phyloP scores from a whole-genome alignment of 352 stramenopile genomes.

The Pseudoperonospora humuli region DNA sequence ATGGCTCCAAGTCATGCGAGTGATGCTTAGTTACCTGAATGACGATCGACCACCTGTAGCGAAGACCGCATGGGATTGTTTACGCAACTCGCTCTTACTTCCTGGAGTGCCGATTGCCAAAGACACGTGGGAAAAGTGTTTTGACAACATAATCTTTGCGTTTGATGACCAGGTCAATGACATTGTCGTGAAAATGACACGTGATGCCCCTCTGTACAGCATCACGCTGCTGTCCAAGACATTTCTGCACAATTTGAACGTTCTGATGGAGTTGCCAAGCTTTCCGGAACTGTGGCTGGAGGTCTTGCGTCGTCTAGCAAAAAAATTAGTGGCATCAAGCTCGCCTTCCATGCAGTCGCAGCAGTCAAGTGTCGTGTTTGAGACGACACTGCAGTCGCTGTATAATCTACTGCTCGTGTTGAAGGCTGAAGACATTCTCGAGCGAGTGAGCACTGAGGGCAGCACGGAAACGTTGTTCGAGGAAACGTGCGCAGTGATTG shows the following conservation, averaged over 20 bases:
- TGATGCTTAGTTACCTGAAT: conserved; percentile 80
- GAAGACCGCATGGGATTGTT: conserved; percentile 78
- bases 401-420: conserved; percentile 82
- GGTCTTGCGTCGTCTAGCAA: conserved; percentile 60
- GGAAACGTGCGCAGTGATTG: conserved; percentile 63
- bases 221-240: conserved; percentile 83
- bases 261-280: conserved; percentile 52
- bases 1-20: conserved; percentile 81
- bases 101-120: conserved; percentile 59
- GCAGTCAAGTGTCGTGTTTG: conserved; percentile 61
- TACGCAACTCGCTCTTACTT: conserved; percentile 74
- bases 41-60: conserved; percentile 69
- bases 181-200: conserved; percentile 39
- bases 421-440: conserved; percentile 68
- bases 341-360: conserved; percentile 26
- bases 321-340: conserved; percentile 48
- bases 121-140: conserved; percentile 77
- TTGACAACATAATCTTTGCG: conserved; percentile 82
- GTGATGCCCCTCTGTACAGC: conserved; percentile 70
- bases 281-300: conserved; percentile 75
- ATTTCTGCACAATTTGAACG: conserved; percentile 77
- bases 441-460: conserved; percentile 34
- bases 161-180: conserved; percentile 79
- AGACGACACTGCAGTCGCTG: conserved; percentile 80
- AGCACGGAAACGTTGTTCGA: conserved; percentile 52